These are phyloP conservation scores for Annulohypoxylon truncatum DNA, from an alignment of 2,329 filamentous ascomycete species.

Conservation along the genomic window DNA sequence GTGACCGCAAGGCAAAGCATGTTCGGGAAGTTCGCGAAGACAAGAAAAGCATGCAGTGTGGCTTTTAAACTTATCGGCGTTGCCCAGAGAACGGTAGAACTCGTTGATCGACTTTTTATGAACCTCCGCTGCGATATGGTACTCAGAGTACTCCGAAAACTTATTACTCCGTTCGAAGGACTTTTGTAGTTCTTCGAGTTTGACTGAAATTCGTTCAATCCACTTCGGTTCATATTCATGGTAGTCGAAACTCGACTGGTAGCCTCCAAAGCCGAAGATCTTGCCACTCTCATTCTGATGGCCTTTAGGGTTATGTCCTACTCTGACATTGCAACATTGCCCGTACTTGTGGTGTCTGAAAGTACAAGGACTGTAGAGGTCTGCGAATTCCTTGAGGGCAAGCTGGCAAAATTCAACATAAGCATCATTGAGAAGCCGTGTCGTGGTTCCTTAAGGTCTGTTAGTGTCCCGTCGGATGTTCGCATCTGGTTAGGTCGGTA, in stretches of 20 bases:
- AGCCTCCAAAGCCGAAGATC: slow-evolving; percentile 50
- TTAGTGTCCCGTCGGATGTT: not conserved
- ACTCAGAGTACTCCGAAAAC: slow-evolving; percentile 45
- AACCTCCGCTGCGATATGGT: slow-evolving; percentile 46
- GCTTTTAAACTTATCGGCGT: slow-evolving; percentile 46
- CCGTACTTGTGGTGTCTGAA: slow-evolving; percentile 47
- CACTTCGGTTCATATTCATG: not conserved
- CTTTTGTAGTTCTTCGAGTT: slow-evolving; percentile 24
- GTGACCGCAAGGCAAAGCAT: slow-evolving; percentile 49
- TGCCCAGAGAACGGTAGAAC: slow-evolving; percentile 47
- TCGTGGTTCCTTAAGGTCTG: slow-evolving; percentile 25
- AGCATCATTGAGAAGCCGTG: slow-evolving; percentile 47
- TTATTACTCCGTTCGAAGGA: slow-evolving; percentile 33
- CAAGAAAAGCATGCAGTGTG: slow-evolving; percentile 51
- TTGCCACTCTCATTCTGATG: slow-evolving; percentile 50
- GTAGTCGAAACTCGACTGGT: slow-evolving; percentile 46
- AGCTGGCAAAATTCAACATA: slow-evolving; percentile 48
- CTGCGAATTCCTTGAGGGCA: slow-evolving; percentile 48
- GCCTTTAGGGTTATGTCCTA: slow-evolving; percentile 50
- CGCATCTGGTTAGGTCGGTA: no score
- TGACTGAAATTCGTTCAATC: slow-evolving; percentile 39
- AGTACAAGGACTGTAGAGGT: slow-evolving; percentile 49
- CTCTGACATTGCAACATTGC: slow-evolving; percentile 48
- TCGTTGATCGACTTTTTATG: slow-evolving; percentile 50
- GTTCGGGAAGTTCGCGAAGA: slow-evolving; percentile 49